These are phyloP conservation scores for Gautieria morchelliformis DNA, from an alignment of 768 basidiomycete species.

Conservation along the genomic window DNA sequence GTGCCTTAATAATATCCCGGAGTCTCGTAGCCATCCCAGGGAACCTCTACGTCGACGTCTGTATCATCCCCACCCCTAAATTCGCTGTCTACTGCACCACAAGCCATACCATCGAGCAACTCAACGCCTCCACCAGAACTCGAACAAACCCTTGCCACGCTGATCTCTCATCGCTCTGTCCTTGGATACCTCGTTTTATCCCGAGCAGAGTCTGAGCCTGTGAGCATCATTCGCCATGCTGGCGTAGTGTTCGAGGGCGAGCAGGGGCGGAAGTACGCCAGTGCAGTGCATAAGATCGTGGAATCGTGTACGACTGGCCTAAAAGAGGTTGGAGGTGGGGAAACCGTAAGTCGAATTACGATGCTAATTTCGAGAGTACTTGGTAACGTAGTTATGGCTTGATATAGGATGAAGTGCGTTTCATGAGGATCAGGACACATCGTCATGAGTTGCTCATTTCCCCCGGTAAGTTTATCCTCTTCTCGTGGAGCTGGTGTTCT, in stretches of 20 bases:
- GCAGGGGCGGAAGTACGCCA: slow-evolving; percentile 66
- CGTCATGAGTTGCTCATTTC: slow-evolving; percentile 93
- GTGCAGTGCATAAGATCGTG: slow-evolving; percentile 64
- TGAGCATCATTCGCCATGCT: slow-evolving; percentile 74
- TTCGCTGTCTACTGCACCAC: neutral
- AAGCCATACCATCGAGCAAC: slow-evolving; percentile 11
- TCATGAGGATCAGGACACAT: slow-evolving; percentile 86
- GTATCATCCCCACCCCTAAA: neutral
- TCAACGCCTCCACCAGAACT: slow-evolving; percentile 58
- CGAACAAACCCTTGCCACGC: slow-evolving; percentile 64
- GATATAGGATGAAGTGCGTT: slow-evolving; percentile 70
- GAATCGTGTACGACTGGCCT: slow-evolving; percentile 70
- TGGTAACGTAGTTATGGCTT: slow-evolving; percentile 1
- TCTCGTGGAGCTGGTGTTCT: slow-evolving; percentile 14
- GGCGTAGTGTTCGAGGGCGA: slow-evolving; percentile 84
- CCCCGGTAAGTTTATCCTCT: slow-evolving; percentile 49
- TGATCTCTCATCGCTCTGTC: slow-evolving; percentile 77
- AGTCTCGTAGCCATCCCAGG: neutral
- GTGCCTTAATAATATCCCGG: neutral
- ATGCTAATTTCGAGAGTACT: neutral
- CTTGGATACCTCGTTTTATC: slow-evolving; percentile 82
- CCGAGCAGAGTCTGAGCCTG: slow-evolving; percentile 43
- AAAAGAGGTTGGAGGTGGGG: slow-evolving; percentile 62
- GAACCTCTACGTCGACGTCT: neutral
- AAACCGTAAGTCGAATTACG: slow-evolving; percentile 34